Conservation (phyloP, 129 eudicot species). For the Tanacetum coccineum region DNA sequence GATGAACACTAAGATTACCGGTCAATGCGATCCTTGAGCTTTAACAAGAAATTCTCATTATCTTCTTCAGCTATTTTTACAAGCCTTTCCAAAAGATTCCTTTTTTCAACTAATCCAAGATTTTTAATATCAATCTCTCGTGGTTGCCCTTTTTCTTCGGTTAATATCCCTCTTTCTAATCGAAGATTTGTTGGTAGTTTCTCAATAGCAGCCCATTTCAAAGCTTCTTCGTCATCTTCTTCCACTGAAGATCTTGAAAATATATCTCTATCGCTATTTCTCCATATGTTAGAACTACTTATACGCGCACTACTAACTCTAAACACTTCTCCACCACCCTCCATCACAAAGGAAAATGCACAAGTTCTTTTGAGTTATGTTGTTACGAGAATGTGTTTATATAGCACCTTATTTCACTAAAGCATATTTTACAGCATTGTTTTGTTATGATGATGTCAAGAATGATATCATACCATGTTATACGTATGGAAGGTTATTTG, state of each 20-base stretch:
- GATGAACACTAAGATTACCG: constrained; percentile 41
- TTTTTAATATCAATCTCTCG: constrained; percentile 62
- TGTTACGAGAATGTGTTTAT: constrained; percentile 23
- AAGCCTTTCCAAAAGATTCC: constrained; percentile 62
- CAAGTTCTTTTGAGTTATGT: constrained; percentile 14
- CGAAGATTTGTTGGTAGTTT: constrained; percentile 77
- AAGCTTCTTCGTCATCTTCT: constrained; percentile 83
- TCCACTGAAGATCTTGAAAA: constrained; percentile 60
- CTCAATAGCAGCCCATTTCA: constrained; percentile 92
- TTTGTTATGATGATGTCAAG: constrained; percentile 34
- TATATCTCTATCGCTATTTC: constrained; percentile 55
- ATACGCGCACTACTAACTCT: constrained; percentile 54
- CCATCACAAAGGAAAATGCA: constrained; percentile 16
- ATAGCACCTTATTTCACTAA: constrained; percentile 22
- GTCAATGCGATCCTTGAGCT: constrained; percentile 66
- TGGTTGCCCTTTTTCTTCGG: constrained; percentile 44
- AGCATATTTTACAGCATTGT: constrained; percentile 19
- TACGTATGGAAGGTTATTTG: constrained; percentile 27
- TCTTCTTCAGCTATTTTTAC: constrained; percentile 79
- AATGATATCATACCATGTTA: constrained; percentile 38
- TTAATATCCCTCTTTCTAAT: constrained; percentile 56
- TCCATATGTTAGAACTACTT: constrained; percentile 61
- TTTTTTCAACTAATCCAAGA: constrained; percentile 62
- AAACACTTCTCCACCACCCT: constrained; percentile 55
- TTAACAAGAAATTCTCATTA: constrained; percentile 78